Evolutionary conservation across 257 asterid species (phyloP), one percentile per base, ranked within the genome.

Genomic region (Solanum gandarillasii): DNA sequence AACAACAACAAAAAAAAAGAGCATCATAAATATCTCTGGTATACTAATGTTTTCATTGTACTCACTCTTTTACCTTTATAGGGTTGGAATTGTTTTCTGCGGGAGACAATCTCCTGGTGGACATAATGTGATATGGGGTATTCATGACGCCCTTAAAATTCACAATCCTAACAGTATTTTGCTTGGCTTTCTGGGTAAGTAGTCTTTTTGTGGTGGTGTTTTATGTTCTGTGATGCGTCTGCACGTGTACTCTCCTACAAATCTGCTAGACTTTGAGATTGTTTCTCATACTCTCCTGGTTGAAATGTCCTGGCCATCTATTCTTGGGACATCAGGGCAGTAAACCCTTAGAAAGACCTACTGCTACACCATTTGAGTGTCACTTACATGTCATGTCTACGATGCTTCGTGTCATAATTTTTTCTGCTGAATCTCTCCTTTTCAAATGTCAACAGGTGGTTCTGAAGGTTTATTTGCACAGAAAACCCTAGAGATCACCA

Each of bases 81-180:
- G 99, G 93, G 99, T 97, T 81, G 98, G 99, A 83, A 87, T 95
- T 38, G 99, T 97, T 88, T 97, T 95, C 90, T 97, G 98, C 34
- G 99, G 99, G 83, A 92, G 98, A 89, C 98, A 97, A 88, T 95
- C 99, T 89, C 99, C 98, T 41, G 99, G 98, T 89, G 99, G 99
- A 85, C 99, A 97, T 87, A 95, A 97, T 90, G 98, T 95, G 39
- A 83, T 97, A 60, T 97, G 99, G 99, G 99, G 99, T 34, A 97
- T 95, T 87, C 89, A 90, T 88, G 95, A 94, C 5, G 98, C 98
- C 60, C 90, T 97, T 84, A 95, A 97, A 88, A 89, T 93, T 87
- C 98, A 95, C 91, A 97, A 97, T 83, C 92, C 94, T 32, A 92
- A 95, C 52, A 97, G 95, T 87, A 86, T 90, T 74, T 93, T 95